A percentile compares a stretch with the other conserved stretches of the same genome.
Evolutionary conservation across 2,329 filamentous ascomycete genomes (phyloP).

Genomic region (Fusarium coicis): DNA sequence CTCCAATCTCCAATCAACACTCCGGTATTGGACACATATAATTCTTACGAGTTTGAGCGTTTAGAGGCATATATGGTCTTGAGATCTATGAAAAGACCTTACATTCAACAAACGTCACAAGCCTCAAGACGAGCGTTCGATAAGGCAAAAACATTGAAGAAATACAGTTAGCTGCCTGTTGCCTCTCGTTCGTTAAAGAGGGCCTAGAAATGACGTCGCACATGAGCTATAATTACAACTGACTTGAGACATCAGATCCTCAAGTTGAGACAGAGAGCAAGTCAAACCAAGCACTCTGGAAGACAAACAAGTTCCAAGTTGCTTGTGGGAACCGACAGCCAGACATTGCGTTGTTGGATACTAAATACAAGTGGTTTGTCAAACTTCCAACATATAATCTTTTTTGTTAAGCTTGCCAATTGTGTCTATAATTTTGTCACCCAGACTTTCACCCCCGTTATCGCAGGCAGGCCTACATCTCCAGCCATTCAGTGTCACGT

Average conservation of each 20-base stretch:
- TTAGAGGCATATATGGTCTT: background rate
- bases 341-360: background rate
- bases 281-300: background rate
- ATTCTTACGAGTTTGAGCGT: background rate
- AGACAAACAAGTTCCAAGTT: background rate
- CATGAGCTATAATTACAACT: background rate
- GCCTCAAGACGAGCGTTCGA: background rate
- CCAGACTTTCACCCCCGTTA: constrained; percentile 13
- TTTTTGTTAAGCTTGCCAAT: background rate
- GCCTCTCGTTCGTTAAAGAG: background rate
- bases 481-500: constrained; percentile 11
- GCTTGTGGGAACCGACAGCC: background rate
- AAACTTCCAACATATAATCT: background rate
- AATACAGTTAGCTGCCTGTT: background rate
- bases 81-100: background rate
- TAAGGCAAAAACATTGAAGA: background rate
- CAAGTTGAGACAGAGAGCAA: background rate
- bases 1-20: background rate
- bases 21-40: background rate
- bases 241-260: background rate
- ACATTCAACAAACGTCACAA: background rate
- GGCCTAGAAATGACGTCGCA: background rate
- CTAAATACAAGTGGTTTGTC: background rate
- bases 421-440: background rate
- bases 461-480: constrained; percentile 15